These are phyloP conservation scores for Coemansia sp. DNA, from an alignment of 192 early-diverging fungal genomes.

Conservation along the genomic window DNA sequence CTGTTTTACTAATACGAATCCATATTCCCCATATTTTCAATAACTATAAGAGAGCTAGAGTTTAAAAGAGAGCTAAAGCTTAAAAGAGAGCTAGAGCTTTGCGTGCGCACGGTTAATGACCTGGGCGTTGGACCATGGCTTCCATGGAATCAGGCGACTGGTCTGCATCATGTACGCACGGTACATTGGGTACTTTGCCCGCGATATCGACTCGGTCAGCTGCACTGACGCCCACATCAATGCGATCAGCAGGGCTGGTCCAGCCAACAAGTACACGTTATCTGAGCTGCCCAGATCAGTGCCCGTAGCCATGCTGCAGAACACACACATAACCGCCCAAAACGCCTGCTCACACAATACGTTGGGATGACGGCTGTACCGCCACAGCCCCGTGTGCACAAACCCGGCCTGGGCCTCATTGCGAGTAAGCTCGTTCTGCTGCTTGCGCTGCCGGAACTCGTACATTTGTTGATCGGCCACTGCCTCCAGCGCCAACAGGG, in stretches of 20 bases:
- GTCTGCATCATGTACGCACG: conserved; percentile 63
- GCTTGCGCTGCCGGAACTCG: conserved; percentile 62
- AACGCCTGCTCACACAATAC: conserved; percentile 76
- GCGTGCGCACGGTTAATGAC: conserved; percentile 18
- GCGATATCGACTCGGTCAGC: conserved; percentile 65
- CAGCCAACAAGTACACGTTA: conserved; percentile 28
- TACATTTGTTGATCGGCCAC: conserved; percentile 84
- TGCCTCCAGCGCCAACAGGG: conserved; percentile 61
- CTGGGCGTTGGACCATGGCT: conserved; percentile 18
- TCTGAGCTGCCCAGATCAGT: conserved; percentile 18
- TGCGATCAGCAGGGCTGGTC: conserved; percentile 55
- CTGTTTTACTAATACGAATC: not conserved
- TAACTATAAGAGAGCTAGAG: no score
- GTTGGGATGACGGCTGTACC: conserved; percentile 79
- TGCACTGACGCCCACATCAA: conserved; percentile 68
- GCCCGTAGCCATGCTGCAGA: not conserved
- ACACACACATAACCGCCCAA: conserved; percentile 58
- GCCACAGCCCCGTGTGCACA: conserved; percentile 70
- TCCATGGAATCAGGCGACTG: conserved; percentile 60
- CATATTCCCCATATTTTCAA: no score
- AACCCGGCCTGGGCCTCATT: conserved; percentile 66
- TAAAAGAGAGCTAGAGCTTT: not conserved
- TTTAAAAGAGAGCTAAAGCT: no score
- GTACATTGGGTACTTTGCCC: conserved; percentile 77
- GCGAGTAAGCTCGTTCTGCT: conserved; percentile 24